Conservation (phyloP, 129 eudicot genomes). For the Tanacetum coccineum region DNA sequence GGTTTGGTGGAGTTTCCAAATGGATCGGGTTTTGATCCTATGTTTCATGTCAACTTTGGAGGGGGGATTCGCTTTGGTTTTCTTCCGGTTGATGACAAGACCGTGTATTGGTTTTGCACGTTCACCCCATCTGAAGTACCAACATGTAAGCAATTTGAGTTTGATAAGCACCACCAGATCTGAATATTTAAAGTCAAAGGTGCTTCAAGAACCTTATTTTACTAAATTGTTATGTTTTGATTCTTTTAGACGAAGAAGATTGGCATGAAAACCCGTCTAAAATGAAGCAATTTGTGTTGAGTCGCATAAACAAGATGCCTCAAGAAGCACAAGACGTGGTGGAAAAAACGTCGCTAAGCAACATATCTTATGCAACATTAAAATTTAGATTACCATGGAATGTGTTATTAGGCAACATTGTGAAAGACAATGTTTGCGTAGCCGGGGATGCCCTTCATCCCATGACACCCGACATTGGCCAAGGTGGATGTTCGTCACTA, state of each 20-base stretch:
- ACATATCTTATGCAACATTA: slow-evolving; percentile 34
- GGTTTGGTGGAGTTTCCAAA: slow-evolving; percentile 57
- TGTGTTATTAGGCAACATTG: slow-evolving; percentile 34
- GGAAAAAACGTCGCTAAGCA: slow-evolving; percentile 36
- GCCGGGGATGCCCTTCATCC: slow-evolving; percentile 81
- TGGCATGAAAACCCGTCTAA: slow-evolving; percentile 35
- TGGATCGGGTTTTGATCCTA: slow-evolving; percentile 49
- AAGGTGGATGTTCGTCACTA: slow-evolving; percentile 64
- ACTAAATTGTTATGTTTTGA: neutral
- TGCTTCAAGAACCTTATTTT: neutral
- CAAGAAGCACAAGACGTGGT: slow-evolving; percentile 33
- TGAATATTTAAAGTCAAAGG: neutral
- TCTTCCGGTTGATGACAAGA: slow-evolving; percentile 50
- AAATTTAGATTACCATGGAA: slow-evolving; percentile 56
- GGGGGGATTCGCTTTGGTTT: slow-evolving; percentile 57
- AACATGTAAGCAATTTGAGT: slow-evolving; percentile 35
- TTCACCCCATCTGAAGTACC: slow-evolving; percentile 30
- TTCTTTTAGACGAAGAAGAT: slow-evolving; percentile 35
- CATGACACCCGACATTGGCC: slow-evolving; percentile 77
- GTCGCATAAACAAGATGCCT: slow-evolving; percentile 31
- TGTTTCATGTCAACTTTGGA: slow-evolving; percentile 33
- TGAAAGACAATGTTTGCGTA: slow-evolving; percentile 48
- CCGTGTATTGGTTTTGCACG: slow-evolving; percentile 64
- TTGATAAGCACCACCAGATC: neutral
- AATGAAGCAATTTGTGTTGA: slow-evolving; percentile 55